Evolutionary conservation across 176 grass and related monocot species (phyloP), one percentile per base, ranked within the genome.

Genomic region (Chrysopogon serrulatus): DNA sequence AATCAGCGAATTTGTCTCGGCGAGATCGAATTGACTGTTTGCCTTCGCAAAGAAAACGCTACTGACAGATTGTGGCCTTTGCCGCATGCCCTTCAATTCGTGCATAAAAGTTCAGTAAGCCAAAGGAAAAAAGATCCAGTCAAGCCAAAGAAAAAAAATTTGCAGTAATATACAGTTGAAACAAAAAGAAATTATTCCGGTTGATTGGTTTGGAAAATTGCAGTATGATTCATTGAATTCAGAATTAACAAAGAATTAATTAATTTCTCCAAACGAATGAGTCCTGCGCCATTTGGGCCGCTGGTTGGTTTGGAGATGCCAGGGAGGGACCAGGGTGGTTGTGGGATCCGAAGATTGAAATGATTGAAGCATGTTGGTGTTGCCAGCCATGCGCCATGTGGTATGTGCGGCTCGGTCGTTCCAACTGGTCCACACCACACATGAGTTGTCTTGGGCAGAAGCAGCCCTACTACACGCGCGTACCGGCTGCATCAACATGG

Each of bases 281-380:
- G n/a, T n/a, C n/a, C n/a, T n/a, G n/a, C n/a, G n/a, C n/a, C n/a
- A n/a, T n/a, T n/a, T 45, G 11, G 3, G 11, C 59, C 8, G 10
- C 2, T 33, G 18, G 21, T 36, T 13, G 21, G 33, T 51, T 66
- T 43, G 77, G 34, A 16, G 60, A 34, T 47, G 60, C 60, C 6
- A 23, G 21, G n/a, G 13, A 0, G 24, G 24, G 16, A 31, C 32
- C 21, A 28, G 23, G 80, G 54, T 57, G 1, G 56, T 59, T 40
- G 84, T 79, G 57, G 36, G 84, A 78, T 86, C 73, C 84, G 30
- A 86, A 79, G 79, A 48, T 0, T 59, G 79, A 59, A 90, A 90
- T 87, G 18, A 90, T 90, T 79, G 88, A 72, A 47, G 79, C 88
- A 84, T 84, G 83, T 77, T 39, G 74, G 21, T 21, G 23, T 83